Conservation (phyloP, 345 rosid genomes). For the Fremontodendron californicum region DNA sequence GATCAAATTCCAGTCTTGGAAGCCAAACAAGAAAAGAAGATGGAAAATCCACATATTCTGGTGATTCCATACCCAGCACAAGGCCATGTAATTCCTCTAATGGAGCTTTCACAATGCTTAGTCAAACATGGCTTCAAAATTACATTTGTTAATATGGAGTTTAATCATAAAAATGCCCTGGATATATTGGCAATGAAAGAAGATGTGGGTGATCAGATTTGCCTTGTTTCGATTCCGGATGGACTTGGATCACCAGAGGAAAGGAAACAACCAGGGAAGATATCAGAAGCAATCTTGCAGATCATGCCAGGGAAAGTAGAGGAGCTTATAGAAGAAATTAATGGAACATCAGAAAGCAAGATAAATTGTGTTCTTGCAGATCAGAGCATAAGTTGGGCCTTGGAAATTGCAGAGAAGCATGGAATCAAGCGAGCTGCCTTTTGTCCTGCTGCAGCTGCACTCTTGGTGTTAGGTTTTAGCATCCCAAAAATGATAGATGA, state of each 20-base stretch:
- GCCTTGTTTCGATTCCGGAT: constrained; percentile 12
- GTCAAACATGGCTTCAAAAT: constrained; percentile 1
- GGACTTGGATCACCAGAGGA: constrained; percentile 18
- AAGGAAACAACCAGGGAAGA: constrained; percentile 8
- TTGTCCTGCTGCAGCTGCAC: constrained; percentile 12
- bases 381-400: neutral
- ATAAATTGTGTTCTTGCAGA: constrained; percentile 11
- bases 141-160: neutral
- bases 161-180: neutral
- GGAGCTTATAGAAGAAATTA: constrained; percentile 9
- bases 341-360: neutral
- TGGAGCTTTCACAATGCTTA: constrained; percentile 2
- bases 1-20: neutral
- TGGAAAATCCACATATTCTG: neutral
- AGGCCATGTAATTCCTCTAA: constrained; percentile 11
- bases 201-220: neutral
- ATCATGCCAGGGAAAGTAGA: constrained; percentile 11
- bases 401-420: constrained; percentile 12
- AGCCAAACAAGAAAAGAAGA: neutral
- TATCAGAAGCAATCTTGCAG: neutral
- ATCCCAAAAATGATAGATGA: constrained; percentile 11
- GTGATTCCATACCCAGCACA: constrained; percentile 10
- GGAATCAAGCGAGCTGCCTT: constrained; percentile 8
- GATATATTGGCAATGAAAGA: neutral
- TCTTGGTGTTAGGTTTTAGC: neutral